A percentile compares a stretch with the other conserved stretches of the same genome.
Conservation (phyloP, 352 stramenopile genomes). For the Globisporangium polare region DNA sequence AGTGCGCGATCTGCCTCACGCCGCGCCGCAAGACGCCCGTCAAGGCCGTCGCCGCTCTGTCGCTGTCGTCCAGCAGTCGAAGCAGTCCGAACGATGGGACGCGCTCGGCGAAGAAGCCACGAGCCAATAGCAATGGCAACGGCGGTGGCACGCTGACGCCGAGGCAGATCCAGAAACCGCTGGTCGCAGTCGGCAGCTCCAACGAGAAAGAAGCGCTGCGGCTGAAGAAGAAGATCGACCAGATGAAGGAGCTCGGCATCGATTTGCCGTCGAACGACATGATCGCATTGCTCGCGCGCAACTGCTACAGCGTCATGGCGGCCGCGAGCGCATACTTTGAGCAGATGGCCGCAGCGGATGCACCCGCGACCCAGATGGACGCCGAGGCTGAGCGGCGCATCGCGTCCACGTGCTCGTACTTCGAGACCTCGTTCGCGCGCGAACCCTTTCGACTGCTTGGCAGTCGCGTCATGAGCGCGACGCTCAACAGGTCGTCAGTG, state of each 20-base stretch:
- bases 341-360: slow-evolving; percentile 15
- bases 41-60: neutral
- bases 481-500: slow-evolving; percentile 42
- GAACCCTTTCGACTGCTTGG: slow-evolving; percentile 43
- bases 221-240: slow-evolving; percentile 61
- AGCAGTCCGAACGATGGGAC: slow-evolving; percentile 1
- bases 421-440: slow-evolving; percentile 31
- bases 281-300: slow-evolving; percentile 54
- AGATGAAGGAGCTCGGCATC: slow-evolving; percentile 76
- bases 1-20: slow-evolving; percentile 57
- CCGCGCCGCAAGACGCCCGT: slow-evolving; percentile 3
- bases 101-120: slow-evolving; percentile 16
- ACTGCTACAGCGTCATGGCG: slow-evolving; percentile 69
- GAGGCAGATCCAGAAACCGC: slow-evolving; percentile 33
- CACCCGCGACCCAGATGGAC: slow-evolving; percentile 5
- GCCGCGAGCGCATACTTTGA: slow-evolving; percentile 80
- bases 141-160: neutral
- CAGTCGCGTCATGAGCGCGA: slow-evolving; percentile 35
- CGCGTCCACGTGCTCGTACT: slow-evolving; percentile 14
- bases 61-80: neutral
- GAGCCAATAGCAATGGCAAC: neutral
- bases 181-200: slow-evolving; percentile 59
- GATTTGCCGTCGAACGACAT: slow-evolving; percentile 49
- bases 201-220: slow-evolving; percentile 53
- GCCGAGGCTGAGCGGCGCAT: slow-evolving; percentile 20